Evolutionary conservation across 208 protist species (phyloP).

Genomic region (Willaertia magna): DNA sequence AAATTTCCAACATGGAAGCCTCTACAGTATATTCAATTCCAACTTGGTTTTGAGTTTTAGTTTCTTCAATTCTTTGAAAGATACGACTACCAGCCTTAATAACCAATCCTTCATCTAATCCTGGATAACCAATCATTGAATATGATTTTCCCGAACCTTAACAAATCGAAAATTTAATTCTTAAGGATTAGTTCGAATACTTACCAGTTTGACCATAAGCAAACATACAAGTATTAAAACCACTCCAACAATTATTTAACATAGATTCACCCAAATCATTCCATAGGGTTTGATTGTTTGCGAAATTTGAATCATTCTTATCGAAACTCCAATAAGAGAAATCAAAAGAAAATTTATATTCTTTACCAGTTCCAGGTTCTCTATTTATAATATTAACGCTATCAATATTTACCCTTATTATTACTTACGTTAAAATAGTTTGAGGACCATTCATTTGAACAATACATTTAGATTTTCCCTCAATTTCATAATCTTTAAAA

Average conservation of each 20-base stretch:
- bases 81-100: not conserved
- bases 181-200: constrained; percentile 22
- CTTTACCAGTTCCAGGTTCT: not conserved
- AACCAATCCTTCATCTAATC: not conserved
- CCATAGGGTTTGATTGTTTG: constrained; percentile 35
- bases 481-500: constrained; percentile 27
- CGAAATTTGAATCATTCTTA: constrained; percentile 23
- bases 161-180: constrained; percentile 47
- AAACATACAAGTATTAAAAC: constrained; percentile 28
- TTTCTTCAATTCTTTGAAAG: not conserved
- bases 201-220: constrained; percentile 17
- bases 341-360: constrained; percentile 9
- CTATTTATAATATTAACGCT: not conserved
- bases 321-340: constrained; percentile 38
- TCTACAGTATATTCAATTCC: not conserved
- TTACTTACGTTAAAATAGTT: not conserved
- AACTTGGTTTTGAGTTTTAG: not conserved
- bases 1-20: constrained; percentile 63
- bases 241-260: constrained; percentile 39
- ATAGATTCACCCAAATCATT: constrained; percentile 37
- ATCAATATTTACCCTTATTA: not conserved
- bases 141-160: constrained; percentile 31
- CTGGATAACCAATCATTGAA: constrained; percentile 15
- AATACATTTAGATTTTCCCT: constrained; percentile 10
- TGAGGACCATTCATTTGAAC: constrained; percentile 1